Evolutionary conservation across 352 stramenopile genomes (phyloP), one percentile per base, ranked within the genome.

Genomic region (Pythium brachiatum): DNA sequence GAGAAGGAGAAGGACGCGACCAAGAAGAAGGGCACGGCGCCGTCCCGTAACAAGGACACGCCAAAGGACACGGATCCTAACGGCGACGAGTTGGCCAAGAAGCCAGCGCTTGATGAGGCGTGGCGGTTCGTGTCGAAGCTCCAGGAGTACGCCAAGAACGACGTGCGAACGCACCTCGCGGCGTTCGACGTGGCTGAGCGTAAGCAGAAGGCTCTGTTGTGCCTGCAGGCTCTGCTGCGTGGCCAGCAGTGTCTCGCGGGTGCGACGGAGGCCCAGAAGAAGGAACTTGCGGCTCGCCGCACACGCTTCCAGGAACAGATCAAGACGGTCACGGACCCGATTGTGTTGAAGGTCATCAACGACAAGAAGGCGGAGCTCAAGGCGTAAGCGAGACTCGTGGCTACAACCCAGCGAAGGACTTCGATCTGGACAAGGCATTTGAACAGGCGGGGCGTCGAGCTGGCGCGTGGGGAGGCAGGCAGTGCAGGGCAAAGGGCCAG

Each of bases 121-220:
- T 95, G 86, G 84, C 77, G 82, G 27, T 90, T 92, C 43, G 84
- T 88, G 32, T 63, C 68, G 3, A 88, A 90, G 50, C 64, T 94
- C 41, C 83, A 92, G 68, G 57, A 84, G 32, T 83, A 90, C 58
- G 77, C 75, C 1, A 57, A 70, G 23, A 56, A 76, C 51, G 79
- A 90, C 27, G 60, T 89, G 15, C 70, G 84, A 63, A 92, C 83
- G 48, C 82, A 94, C 52, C 3, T 92, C 21, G 80, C 73, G 60
- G 76, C 85, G 26, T 94, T 91, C 60, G 85, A 94, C 69, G 79
- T 92, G 23, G 85, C 85, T 38, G 48, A 81, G 23, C 83, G 83
- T 47, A 90, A 90, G 70, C 58, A 90, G 50, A 90, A 91, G 69
- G 69, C 74, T 29, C 60, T 94, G 63, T 61, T 94, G 62, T 91